Evolutionary conservation across 139 green algal species (phyloP).

Genomic region (Eudorina sp.): DNA sequence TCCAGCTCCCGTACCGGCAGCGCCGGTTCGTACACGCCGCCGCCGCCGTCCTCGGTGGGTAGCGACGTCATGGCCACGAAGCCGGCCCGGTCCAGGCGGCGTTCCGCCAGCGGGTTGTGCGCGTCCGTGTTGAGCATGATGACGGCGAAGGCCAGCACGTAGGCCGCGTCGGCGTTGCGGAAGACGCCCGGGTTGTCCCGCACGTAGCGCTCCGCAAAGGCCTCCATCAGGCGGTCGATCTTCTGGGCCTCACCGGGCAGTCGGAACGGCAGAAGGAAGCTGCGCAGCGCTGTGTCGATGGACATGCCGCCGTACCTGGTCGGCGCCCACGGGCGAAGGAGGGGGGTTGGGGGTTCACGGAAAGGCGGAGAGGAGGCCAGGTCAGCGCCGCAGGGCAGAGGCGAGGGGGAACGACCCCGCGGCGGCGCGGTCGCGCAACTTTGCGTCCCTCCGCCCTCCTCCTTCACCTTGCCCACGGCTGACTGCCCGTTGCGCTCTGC

Average conservation of each 20-base stretch:
- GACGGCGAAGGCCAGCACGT: slow-evolving; percentile 91
- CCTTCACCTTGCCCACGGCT: too few species aligned
- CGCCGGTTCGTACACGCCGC: slow-evolving; percentile 70
- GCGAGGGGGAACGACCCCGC: too few species aligned
- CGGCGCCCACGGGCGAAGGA: not conserved
- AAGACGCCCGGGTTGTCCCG: slow-evolving; percentile 73
- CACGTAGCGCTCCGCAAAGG: slow-evolving; percentile 67
- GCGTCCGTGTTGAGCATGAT: slow-evolving; percentile 98
- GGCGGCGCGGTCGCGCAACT: too few species aligned
- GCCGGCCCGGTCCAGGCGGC: slow-evolving; percentile 78
- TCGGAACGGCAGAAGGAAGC: slow-evolving; percentile 81
- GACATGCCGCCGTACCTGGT: slow-evolving; percentile 59
- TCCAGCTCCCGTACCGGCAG: slow-evolving; percentile 80
- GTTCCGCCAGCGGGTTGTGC: slow-evolving; percentile 94
- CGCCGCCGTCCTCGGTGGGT: slow-evolving; percentile 23
- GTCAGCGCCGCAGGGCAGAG: too few species aligned
- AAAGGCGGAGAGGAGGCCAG: not conserved
- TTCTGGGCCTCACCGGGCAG: slow-evolving; percentile 90
- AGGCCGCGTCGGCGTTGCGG: slow-evolving; percentile 84
- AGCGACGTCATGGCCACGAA: slow-evolving; percentile 89
- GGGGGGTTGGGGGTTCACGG: not conserved
- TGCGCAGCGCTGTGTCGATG: slow-evolving; percentile 83
- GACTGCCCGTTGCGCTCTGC: too few species aligned
- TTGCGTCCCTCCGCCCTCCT: too few species aligned
- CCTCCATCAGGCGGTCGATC: slow-evolving; percentile 96